phyloP scores from a whole-genome alignment of 129 eudicot species.

The Tanacetum coccineum region DNA sequence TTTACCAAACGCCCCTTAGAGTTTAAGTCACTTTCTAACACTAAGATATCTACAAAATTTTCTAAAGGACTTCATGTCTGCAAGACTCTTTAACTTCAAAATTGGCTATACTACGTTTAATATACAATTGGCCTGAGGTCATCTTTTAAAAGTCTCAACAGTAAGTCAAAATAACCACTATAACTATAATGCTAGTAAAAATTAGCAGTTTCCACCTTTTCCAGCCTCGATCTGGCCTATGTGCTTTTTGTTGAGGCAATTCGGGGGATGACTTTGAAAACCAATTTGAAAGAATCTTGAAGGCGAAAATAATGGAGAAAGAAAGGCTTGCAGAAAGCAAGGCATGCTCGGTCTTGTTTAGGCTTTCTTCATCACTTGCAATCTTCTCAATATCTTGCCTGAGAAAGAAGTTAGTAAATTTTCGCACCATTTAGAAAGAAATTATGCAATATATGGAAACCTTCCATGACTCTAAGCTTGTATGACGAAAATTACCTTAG shows the following conservation, averaged over 20 bases:
- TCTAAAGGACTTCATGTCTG: too few relatives aligned
- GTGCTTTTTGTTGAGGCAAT: constrained; percentile 10
- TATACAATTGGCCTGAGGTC: not conserved
- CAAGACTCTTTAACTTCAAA: too few relatives aligned
- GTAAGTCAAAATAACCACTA: constrained; percentile 15
- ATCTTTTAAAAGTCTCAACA: constrained; percentile 15
- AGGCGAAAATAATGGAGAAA: constrained; percentile 19
- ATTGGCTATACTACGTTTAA: too few relatives aligned
- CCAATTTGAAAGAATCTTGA: constrained; percentile 24
- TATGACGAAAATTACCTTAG: constrained; percentile 46
- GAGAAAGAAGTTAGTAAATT: constrained; percentile 8
- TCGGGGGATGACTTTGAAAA: not conserved
- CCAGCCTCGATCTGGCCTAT: constrained; percentile 15
- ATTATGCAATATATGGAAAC: too few relatives aligned
- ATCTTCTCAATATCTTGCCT: constrained; percentile 73
- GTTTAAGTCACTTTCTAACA: too few relatives aligned
- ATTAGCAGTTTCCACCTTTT: constrained; percentile 25
- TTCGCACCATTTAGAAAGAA: not conserved
- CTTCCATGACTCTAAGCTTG: not conserved
- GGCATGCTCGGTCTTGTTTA: constrained; percentile 63
- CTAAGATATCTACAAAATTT: too few relatives aligned
- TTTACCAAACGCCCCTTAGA: too few relatives aligned
- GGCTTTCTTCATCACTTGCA: constrained; percentile 48
- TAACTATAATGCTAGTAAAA: constrained; percentile 11
- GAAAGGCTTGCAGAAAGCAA: constrained; percentile 23